Evolutionary conservation across 768 basidiomycete species (phyloP), one percentile per base, ranked within the genome.

Genomic region (Hebeloma cylindrosporum): DNA sequence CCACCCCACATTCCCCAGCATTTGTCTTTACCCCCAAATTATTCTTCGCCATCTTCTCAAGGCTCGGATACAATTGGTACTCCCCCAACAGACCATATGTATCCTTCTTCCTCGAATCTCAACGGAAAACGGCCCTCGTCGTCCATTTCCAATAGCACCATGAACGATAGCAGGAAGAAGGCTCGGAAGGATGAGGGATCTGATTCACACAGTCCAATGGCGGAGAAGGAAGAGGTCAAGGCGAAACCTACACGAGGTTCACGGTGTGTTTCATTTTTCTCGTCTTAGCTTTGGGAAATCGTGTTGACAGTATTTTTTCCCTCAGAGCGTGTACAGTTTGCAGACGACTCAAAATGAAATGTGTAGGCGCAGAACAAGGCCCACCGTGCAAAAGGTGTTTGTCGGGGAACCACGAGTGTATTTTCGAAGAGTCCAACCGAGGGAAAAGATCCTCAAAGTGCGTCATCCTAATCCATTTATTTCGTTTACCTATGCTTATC

Each of bases 361-460:
- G 91, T 46, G 87, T 90, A 6, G 88, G 88, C 25, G 91, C 88
- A 2, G 93, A 93, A 63, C 79, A 92, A 29, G 93, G 92, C 0
- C 88, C 88, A 0, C 90, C 93, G 0, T 96, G 93, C 71, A 94
- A 93, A 59, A 84, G 93, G 16, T 96, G 93, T 57, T 66, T 70
- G 34, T 59, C 81, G 0, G 85, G 88, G 14, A 80, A 80, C 53
- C 88, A 94, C 58, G 91, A 95, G 55, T 99, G 96, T 60, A 80
- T 96, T 32, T 98, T 99, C 52, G 93, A 98, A 68, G 95, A 97
- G 63, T 92, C 88, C 2, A 94, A 97, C 62, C 79, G 96, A 36
- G 96, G 96, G 30, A 95, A 94, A 63, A 82, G 90, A 8, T 81
- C 87, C 16, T 78, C 85, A 43, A 91, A 89, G 89, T 90, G 65